Conservation (phyloP, 441 rosid genomes). For the Metrosideros polymorpha region DNA sequence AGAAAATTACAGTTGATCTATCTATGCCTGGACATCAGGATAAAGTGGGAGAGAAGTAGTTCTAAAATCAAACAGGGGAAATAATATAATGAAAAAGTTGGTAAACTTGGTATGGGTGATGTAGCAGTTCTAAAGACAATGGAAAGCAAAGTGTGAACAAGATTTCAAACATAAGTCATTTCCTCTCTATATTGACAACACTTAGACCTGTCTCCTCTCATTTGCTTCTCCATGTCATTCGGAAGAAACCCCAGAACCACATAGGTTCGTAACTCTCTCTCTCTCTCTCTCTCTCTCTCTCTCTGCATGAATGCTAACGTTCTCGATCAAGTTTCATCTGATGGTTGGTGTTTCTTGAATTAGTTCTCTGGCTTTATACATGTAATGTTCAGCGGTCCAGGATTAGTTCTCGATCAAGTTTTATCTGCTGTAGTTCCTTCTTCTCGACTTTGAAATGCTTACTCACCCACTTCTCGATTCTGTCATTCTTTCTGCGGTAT, state of each 20-base stretch:
- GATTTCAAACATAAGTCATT: constrained; percentile 39
- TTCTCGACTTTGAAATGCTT: background rate
- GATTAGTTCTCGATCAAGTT: no score
- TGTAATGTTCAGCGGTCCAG: background rate
- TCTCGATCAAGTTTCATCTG: background rate
- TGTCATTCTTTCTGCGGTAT: background rate
- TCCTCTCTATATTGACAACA: constrained; percentile 31
- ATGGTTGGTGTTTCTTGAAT: background rate
- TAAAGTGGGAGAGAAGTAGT: background rate
- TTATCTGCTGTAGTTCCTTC: background rate
- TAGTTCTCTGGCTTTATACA: background rate
- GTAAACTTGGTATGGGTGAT: background rate
- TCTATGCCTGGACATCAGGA: background rate
- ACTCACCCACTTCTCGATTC: background rate
- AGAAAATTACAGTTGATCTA: background rate
- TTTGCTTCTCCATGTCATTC: constrained; percentile 4
- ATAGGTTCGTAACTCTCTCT: background rate
- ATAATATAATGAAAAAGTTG: constrained; percentile 8
- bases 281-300: background rate
- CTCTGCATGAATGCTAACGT: background rate
- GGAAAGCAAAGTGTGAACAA: background rate
- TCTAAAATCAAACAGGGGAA: background rate
- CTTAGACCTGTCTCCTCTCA: constrained; percentile 7
- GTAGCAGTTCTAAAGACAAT: background rate
- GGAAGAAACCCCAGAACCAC: background rate